Evolutionary conservation across 495 filamentous ascomycete genomes (phyloP), one percentile per base, ranked within the genome.

Genomic region (Penicillium robsamsonii): DNA sequence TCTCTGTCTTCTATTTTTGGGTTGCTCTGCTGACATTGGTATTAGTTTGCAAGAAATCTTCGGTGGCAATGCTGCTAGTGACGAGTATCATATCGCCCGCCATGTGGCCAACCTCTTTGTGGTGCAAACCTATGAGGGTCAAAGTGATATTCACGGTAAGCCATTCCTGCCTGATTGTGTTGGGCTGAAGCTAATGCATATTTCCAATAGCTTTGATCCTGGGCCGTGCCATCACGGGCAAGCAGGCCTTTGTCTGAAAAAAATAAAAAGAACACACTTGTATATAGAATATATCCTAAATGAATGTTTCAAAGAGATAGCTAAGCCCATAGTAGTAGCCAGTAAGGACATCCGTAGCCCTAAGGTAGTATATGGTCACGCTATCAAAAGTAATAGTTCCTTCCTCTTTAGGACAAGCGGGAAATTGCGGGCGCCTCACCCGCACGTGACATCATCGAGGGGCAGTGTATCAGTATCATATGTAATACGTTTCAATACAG

Each of bases 101-200:
- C 95, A 97, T 78, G 94, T 96, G 30, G 88, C 94, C 42, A 98
- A 98, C 69, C 68, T 98, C 57, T 97, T 96, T 70, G 95, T 98
- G 50, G 96, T 93, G 43, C 93, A 97, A 70, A 97, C 93, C 1
- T 98, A 98, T 60, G 94, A 97, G 74, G 93, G 93, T 8, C 93
- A 96, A 70, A 96, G 91, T 60, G 93, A 97, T 75, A 96, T 96
- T 61, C 93, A 96, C 69, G 80, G 91, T 94, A 75, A 82, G 90
- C 81, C 24, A 46, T 41, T 44, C 15, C 53, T 38, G 8, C 47
- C 38, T 52, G 30, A 18, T 41, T 38, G 18, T 24, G 31, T 67
- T 53, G 50, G 27, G 42, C 51, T 42, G 59, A 59, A 42, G 47
- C 50, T 61, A 44, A 63, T 66, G 53, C 10, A 35, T 17, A 4